Conservation (phyloP, 2,329 filamentous ascomycete species). For the Xylariales sp. region DNA sequence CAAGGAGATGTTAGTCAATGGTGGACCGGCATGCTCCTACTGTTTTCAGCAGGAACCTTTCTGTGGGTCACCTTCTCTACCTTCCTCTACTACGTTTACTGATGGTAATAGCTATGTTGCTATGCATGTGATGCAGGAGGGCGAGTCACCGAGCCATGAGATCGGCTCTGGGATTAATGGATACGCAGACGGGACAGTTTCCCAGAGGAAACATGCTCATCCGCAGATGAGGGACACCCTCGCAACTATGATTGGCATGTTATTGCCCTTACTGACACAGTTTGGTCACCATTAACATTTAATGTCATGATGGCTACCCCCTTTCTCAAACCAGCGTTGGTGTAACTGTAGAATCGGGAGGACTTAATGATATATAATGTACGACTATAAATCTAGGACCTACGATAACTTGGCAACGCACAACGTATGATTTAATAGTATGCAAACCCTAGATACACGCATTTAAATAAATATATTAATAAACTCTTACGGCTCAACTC, state of each 20-base stretch:
- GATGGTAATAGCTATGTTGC: conserved; percentile 80
- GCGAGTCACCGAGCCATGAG: conserved; percentile 65
- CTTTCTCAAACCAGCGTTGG: conserved; percentile 34
- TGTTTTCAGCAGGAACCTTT: conserved; percentile 98
- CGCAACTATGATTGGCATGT: conserved; percentile 79
- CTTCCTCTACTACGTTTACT: neutral
- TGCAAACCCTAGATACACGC: conserved; percentile 20
- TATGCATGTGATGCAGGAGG: conserved; percentile 98
- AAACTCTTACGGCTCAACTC: neutral
- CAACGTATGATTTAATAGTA: conserved; percentile 26
- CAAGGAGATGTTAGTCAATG: conserved; percentile 76
- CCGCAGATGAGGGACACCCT: conserved; percentile 76
- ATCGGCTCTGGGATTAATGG: conserved; percentile 63
- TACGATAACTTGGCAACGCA: conserved; percentile 25
- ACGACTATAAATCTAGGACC: conserved; percentile 25
- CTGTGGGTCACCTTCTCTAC: conserved; percentile 70
- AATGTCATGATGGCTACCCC: conserved; percentile 7
- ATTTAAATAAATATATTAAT: neutral
- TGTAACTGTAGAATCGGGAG: conserved; percentile 32
- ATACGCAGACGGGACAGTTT: conserved; percentile 60
- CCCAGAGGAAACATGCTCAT: conserved; percentile 64
- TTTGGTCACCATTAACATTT: conserved; percentile 77
- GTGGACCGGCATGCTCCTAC: conserved; percentile 90
- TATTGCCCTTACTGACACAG: conserved; percentile 80
- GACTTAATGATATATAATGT: conserved; percentile 35